Conservation (phyloP, 73 alveolate genomes). For the Halteria grandinella region DNA sequence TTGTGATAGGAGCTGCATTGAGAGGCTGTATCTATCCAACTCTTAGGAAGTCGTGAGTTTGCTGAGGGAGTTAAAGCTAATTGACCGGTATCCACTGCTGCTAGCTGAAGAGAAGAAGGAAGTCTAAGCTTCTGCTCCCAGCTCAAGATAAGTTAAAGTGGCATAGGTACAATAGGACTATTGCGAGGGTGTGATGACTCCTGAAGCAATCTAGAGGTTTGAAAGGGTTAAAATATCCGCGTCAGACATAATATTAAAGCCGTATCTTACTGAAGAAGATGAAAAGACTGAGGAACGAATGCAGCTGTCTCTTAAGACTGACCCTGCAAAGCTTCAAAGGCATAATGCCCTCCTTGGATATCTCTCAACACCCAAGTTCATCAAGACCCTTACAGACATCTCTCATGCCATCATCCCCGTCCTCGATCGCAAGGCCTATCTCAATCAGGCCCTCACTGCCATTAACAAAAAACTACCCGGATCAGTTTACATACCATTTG, state of each 20-base stretch:
- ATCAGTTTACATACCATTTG: slow-evolving; percentile 77
- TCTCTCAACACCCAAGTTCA: slow-evolving; percentile 71
- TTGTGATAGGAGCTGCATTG: slow-evolving; percentile 8
- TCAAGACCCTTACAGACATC: slow-evolving; percentile 72
- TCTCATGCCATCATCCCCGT: slow-evolving; percentile 66
- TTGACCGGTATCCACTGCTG: background rate
- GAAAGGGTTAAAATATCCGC: slow-evolving; percentile 24
- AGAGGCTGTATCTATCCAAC: slow-evolving; percentile 44
- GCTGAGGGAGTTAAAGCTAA: background rate
- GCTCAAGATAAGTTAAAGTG: background rate
- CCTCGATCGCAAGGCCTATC: slow-evolving; percentile 60
- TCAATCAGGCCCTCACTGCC: slow-evolving; percentile 45
- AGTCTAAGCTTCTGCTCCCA: background rate
- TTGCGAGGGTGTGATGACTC: background rate
- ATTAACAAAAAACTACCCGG: slow-evolving; percentile 71
- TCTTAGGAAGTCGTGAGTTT: background rate
- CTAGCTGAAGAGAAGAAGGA: slow-evolving; percentile 8
- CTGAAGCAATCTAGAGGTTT: background rate
- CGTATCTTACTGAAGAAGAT: slow-evolving; percentile 7
- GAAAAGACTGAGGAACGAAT: background rate
- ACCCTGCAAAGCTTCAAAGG: background rate
- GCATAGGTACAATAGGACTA: background rate
- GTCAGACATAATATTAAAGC: slow-evolving; percentile 24
- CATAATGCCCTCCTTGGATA: slow-evolving; percentile 6
- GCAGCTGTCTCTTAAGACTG: background rate